Base-by-base conservation (phyloP, 2,329 filamentous ascomycete species). In the Boeremia exigua region DNA sequence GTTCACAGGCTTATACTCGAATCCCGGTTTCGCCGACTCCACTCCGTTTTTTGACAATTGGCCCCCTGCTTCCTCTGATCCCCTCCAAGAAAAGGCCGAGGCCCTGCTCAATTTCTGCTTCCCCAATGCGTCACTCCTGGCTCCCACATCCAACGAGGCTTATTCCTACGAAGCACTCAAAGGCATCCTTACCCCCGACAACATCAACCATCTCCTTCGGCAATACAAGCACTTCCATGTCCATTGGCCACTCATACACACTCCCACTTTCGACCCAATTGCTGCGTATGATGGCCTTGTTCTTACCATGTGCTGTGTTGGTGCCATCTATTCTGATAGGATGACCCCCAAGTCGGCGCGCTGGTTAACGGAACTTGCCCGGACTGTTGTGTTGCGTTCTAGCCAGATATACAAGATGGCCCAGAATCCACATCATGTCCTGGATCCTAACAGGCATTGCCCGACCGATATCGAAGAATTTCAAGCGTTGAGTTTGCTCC, bases 201-300 rank as follows among this genome's bases (percentile, higher is more conserved):
- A 89, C 72, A 81, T 91, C 70, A 87, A 86, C 78, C 83, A 87
- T 69, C 90, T 90, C 71, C 81, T 91, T 72, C 83, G 87, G 66
- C 82, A 87, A 67, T 91, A 89, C 79, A 86, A 83, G 56, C 86
- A 90, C 73, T 91, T 88, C 73, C 86, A 91, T 72, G 82, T 85
- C 58, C 89, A 92, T 73, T 90, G 90, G 78, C 86, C 88, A 17
- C 82, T 90, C 62, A 81, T 92, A 48, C 88, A 92, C 69, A 82
- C 88, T 71, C 84, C 88, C 32, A 89, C 88, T 8, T 90, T 92
- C 75, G 83, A 86, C 68, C 83, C 89, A 48, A 79, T 83, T 58
- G 82, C 87, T 59, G 84, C 86, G 42, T 86, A 88, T 70, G 85
- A 87, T 57, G 86, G 87, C 61, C 80, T 92, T 58, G 78, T 90